Base-by-base conservation (phyloP, 2,329 filamentous ascomycete species). In the Cryphonectria carpinicola region DNA sequence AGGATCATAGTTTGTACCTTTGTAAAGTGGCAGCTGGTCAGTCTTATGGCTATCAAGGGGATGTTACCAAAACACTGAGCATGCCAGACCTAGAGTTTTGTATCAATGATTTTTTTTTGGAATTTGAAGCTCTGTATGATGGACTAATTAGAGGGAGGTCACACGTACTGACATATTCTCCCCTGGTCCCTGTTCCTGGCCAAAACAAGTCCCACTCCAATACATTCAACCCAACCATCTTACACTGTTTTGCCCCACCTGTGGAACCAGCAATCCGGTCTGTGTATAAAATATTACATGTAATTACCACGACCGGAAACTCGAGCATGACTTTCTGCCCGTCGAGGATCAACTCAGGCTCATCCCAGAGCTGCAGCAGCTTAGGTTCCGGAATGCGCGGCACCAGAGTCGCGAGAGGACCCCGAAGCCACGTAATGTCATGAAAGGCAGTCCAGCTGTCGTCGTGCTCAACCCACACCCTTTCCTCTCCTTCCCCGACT, bases 401-500 rank as follows among this genome's bases (percentile, higher is more conserved):
- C 14, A 67, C 60, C 73, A 73, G 74, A 13, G 74, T 76, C 54
- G 60, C 62, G 37, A 71, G 8, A 67, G 70, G 74, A 6, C 28
- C 66, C 43, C 73, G 73, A 25, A 76, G 67, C 74, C 72, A 75
- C 1, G 71, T 68, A n/a, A 76, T 70, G 0, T 52, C 71, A 14
- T 73, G 70, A 60, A 60, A 37, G 17, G 66, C 58, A 11, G 32
- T 37, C 72, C 74, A 75, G 41, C 74, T 73, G 13, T 70, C 49
- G 37, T 74, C 72, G 2, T 69, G 68, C n/a, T 75, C 67, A 7
- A 70, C 28, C 73, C 73, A 76, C 6, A 74, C 35, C 13, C 43
- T 68, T 61, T 73, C 67, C 63, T 76, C 75, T 3, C 43, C 39
- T n/a, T 52, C 56, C 39, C 66, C 69, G 10, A 75, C 72, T 43